Percentiles rank a stretch among this genome's conserved stretches.
These are phyloP conservation scores for Wallacemonas sp. DNA, from an alignment of 208 protist species.

Conservation along the genomic window DNA sequence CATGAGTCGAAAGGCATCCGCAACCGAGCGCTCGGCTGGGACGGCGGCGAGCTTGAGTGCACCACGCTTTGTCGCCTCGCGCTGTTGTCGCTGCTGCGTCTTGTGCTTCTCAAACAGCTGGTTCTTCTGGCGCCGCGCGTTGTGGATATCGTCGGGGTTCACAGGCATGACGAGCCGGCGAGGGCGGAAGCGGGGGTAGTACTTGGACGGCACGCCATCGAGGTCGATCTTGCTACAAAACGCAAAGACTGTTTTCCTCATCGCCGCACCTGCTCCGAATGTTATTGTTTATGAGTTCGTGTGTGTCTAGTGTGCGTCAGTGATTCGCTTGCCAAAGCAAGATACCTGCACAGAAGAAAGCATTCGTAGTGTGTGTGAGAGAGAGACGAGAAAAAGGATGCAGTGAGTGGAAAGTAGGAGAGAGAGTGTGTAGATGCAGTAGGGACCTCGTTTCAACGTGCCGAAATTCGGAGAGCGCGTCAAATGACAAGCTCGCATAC, in stretches of 20 bases:
- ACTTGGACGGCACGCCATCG: conserved; percentile 46
- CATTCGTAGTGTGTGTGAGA: too few species aligned
- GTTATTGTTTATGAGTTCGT: background rate
- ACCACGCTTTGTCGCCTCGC: conserved; percentile 46
- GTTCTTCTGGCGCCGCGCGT: conserved; percentile 45
- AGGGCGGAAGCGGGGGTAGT: conserved; percentile 83
- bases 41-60: conserved; percentile 63
- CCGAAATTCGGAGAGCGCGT: too few species aligned
- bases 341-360: too few species aligned
- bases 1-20: conserved; percentile 76
- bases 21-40: conserved; percentile 79
- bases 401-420: too few species aligned
- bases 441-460: too few species aligned
- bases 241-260: conserved; percentile 25
- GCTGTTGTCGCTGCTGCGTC: conserved; percentile 35
- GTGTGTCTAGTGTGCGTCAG: background rate
- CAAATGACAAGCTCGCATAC: too few species aligned
- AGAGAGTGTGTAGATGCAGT: too few species aligned
- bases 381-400: too few species aligned
- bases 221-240: conserved; percentile 42
- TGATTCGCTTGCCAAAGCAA: background rate
- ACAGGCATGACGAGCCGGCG: conserved; percentile 89
- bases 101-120: conserved; percentile 49
- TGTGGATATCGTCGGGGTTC: conserved; percentile 68
- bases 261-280: background rate